These are phyloP conservation scores for Malus hybrid DNA, from an alignment of 331 rosid species.

Conservation along the genomic window DNA sequence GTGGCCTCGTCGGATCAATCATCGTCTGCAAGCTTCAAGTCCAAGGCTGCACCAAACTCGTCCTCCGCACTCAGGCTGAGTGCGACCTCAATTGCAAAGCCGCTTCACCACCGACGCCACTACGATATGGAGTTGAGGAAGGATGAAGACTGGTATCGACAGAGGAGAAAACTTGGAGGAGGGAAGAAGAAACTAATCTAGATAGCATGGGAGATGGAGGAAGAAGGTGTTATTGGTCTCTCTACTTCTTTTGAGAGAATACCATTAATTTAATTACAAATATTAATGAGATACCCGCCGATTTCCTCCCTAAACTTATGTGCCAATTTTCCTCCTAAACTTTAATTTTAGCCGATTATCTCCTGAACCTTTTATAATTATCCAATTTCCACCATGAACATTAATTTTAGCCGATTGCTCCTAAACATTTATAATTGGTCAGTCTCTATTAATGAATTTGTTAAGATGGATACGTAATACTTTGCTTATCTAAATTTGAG, in stretches of 20 bases:
- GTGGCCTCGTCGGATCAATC: no score
- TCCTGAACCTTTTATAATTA: no score
- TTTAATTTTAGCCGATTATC: no score
- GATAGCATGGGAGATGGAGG: background rate
- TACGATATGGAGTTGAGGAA: background rate
- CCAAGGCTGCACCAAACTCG: background rate
- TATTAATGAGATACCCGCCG: background rate
- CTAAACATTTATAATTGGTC: no score
- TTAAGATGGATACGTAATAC: no score
- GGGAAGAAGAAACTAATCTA: background rate
- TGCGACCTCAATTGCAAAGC: background rate
- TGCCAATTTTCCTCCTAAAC: no score
- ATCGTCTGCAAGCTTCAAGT: background rate
- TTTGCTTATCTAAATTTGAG: no score
- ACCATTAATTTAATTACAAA: no score
- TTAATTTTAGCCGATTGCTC: no score
- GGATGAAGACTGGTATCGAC: background rate
- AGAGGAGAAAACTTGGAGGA: background rate
- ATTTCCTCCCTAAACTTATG: rapidly evolving
- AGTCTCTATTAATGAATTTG: no score
- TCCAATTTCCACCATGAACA: no score
- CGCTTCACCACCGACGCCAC: background rate
- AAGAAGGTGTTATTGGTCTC: background rate
- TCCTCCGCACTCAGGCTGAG: background rate
- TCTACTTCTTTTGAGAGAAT: background rate